phyloP scores from a whole-genome alignment of 1,284 basidiomycete species.

The Peniophora sp. region DNA sequence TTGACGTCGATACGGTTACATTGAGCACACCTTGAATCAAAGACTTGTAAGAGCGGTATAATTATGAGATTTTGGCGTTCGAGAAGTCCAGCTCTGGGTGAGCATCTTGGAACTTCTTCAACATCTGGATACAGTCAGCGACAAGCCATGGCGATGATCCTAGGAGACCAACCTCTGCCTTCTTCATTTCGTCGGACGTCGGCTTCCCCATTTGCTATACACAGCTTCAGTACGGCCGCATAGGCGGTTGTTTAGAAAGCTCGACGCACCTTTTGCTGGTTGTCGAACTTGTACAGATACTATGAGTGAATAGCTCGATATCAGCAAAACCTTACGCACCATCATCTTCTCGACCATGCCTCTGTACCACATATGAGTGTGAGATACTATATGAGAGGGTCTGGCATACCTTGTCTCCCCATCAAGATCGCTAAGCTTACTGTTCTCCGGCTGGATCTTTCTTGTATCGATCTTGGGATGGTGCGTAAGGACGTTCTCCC shows the following conservation, averaged over 20 bases:
- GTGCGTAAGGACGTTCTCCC: constrained; percentile 93
- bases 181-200: constrained; percentile 85
- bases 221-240: too few relatives aligned
- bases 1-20: not conserved
- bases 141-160: not conserved
- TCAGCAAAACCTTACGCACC: constrained; percentile 46
- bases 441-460: constrained; percentile 94
- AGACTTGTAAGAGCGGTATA: not conserved
- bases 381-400: constrained; percentile 4
- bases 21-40: not conserved
- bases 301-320: constrained; percentile 2
- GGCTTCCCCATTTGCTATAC: constrained; percentile 90
- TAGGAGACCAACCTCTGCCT: constrained; percentile 62
- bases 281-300: constrained; percentile 70
- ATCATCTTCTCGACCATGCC: constrained; percentile 99
- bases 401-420: constrained; percentile 72
- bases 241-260: not conserved
- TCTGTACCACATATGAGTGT: constrained; percentile 32
- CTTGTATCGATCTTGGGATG: constrained; percentile 96
- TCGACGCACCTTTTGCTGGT: constrained; percentile 80
- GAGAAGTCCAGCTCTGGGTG: constrained; percentile 96
- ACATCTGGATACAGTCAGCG: constrained; percentile 37
- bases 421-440: constrained; percentile 94
- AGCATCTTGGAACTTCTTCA: constrained; percentile 82
- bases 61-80: constrained; percentile 82